These are phyloP conservation scores for Solanum ossicruentum DNA, from an alignment of 257 asterid species.

Conservation along the genomic window DNA sequence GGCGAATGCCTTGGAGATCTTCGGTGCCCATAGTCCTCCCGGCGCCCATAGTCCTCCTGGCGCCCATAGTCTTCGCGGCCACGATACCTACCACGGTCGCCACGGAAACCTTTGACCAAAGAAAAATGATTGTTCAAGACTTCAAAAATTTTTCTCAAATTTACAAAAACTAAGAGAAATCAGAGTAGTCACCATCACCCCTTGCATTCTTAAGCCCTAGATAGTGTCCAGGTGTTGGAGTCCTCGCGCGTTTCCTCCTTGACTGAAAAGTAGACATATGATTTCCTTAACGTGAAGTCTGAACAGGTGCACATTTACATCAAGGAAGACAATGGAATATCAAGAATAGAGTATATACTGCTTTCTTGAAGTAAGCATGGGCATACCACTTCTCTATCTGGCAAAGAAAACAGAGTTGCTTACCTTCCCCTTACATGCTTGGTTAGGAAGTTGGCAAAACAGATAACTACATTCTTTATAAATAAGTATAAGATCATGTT, in stretches of 20 bases:
- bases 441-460: background rate
- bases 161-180: background rate
- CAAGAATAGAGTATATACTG: background rate
- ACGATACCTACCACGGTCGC: conserved; percentile 49
- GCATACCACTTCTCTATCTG: background rate
- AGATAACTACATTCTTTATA: background rate
- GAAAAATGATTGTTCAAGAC: background rate
- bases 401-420: background rate
- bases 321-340: background rate
- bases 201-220: conserved; percentile 90
- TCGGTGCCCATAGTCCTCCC: conserved; percentile 64
- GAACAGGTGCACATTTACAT: background rate
- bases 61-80: conserved; percentile 53
- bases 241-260: conserved; percentile 37
- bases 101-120: conserved; percentile 40
- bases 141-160: background rate
- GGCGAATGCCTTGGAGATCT: conserved; percentile 69
- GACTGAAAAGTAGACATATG: conserved; percentile 23
- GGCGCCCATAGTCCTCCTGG: conserved; percentile 44
- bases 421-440: background rate
- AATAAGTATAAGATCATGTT: background rate
- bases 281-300: background rate
- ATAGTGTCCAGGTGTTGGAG: conserved; percentile 99
- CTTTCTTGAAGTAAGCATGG: background rate
- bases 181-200: conserved; percentile 47